Base-by-base conservation (phyloP, 257 asterid genomes). In the Solanum piurae region DNA sequence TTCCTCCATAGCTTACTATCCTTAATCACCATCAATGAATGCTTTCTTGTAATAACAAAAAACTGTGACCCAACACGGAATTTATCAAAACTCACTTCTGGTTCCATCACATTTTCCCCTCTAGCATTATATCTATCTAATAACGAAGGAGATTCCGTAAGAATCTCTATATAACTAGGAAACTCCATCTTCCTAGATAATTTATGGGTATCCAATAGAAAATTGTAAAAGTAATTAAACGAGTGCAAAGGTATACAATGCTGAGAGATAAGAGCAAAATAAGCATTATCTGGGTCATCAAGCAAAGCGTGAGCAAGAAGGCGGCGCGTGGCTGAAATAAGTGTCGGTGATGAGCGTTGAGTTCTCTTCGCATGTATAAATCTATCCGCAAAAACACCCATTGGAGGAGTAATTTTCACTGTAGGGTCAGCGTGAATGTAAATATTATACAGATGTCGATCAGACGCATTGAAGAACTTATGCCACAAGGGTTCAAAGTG, bases 1-100 rank as follows among this genome's bases (percentile, higher is more conserved):
- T 96, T 96, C 93, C 94, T 92, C 99, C 99, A 96, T 8, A 96
- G 88, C 88, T 91, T 91, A 92, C 95, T 91, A 89, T 96, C 99
- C 92, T 95, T 92, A 79, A 96, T 92, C 77, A 95, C 98, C 94
- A 90, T 91, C 87, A 96, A 83, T 1, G 96, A 92, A 68, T 96
- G 98, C 89, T 87, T 92, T 71, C 98, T 89, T 0, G 95, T 91
- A 4, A 96, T 89, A 33, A 94, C 94, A 46, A 95, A 96, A 87
- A 96, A 96, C 92, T 96, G 99, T 0, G 98, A 95, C 27, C 99
- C 99, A 9, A 93, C 94, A 3, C 95, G 91, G 82, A 96, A 96
- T 80, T 95, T 90, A 16, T 94, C 92, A 44, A 93, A 96, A 5
- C 84, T 58, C 7, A 96, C 98, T 90, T 96, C 98, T 0, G 99